These are phyloP conservation scores for Avena eriantha DNA, from an alignment of 176 grass and related monocot genomes.

Conservation along the genomic window DNA sequence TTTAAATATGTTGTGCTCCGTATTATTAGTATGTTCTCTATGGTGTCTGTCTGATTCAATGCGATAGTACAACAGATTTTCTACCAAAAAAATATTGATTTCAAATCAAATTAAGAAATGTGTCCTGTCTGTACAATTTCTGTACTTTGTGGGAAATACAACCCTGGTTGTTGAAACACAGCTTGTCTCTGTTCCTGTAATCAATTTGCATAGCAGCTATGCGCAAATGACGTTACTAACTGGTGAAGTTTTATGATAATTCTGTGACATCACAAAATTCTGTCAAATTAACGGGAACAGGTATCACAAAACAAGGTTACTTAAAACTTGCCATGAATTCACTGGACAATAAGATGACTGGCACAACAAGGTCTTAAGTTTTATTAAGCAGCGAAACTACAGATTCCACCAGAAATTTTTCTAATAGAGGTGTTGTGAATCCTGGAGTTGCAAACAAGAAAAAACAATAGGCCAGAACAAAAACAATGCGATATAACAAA, in stretches of 20 bases:
- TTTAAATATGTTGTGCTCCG: too few relatives aligned
- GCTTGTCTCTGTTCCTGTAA: not conserved
- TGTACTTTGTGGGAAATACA: not conserved
- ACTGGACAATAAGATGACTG: too few relatives aligned
- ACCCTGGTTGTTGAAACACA: not conserved
- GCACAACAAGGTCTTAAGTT: too few relatives aligned
- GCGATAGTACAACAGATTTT: not conserved
- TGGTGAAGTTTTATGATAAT: not conserved
- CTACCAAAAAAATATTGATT: not conserved
- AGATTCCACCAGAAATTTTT: not conserved
- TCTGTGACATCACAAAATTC: not conserved
- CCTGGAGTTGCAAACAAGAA: constrained; percentile 35
- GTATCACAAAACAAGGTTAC: not conserved
- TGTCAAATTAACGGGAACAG: not conserved
- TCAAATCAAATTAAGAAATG: not conserved
- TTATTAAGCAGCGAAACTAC: too few relatives aligned
- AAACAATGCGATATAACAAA: not conserved
- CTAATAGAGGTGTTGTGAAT: constrained; percentile 65
- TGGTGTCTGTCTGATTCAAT: not conserved
- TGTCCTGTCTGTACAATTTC: not conserved
- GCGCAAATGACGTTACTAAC: not conserved
- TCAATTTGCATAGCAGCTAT: not conserved
- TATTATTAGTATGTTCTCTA: not conserved
- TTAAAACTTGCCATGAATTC: not conserved
- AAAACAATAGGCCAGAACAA: constrained; percentile 11